Percentiles rank a stretch among this genome's conserved stretches.
Evolutionary conservation across 345 rosid genomes (phyloP).

Genomic region (Dipteronia sinensis): DNA sequence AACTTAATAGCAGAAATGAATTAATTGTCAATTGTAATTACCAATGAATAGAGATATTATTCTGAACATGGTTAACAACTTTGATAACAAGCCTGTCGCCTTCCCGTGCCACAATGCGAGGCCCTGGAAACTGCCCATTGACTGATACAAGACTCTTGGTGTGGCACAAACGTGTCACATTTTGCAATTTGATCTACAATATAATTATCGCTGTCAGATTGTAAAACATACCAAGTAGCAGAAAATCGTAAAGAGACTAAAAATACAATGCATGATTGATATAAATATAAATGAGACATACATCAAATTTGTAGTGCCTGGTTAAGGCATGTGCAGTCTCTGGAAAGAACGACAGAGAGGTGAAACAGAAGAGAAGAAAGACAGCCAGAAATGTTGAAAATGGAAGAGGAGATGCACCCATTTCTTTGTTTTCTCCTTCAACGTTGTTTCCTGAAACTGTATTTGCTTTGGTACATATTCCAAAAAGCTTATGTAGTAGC

Average conservation of each 20-base stretch:
- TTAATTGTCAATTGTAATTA: conserved; percentile 14
- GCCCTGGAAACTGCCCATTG: conserved; percentile 61
- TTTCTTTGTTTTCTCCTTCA: conserved; percentile 5
- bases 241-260: too few species aligned
- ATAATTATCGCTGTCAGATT: too few species aligned
- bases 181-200: too few species aligned
- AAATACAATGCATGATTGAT: not conserved
- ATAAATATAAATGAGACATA: conserved; percentile 28
- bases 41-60: conserved; percentile 61
- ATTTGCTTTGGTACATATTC: conserved; percentile 3
- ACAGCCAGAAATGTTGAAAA: conserved; percentile 19
- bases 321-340: conserved; percentile 50
- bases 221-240: too few species aligned
- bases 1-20: too few species aligned
- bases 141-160: conserved; percentile 60
- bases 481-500: conserved; percentile 19
- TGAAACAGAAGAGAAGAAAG: not conserved
- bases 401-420: conserved; percentile 40
- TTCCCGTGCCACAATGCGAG: conserved; percentile 53
- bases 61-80: conserved; percentile 51
- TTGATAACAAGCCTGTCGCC: conserved; percentile 55
- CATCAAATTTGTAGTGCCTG: conserved; percentile 78
- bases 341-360: conserved; percentile 29
- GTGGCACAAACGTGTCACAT: conserved; percentile 34
- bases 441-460: not conserved